Base-by-base conservation (phyloP, 1,284 basidiomycete genomes). In the Pseudozyma sp. region DNA sequence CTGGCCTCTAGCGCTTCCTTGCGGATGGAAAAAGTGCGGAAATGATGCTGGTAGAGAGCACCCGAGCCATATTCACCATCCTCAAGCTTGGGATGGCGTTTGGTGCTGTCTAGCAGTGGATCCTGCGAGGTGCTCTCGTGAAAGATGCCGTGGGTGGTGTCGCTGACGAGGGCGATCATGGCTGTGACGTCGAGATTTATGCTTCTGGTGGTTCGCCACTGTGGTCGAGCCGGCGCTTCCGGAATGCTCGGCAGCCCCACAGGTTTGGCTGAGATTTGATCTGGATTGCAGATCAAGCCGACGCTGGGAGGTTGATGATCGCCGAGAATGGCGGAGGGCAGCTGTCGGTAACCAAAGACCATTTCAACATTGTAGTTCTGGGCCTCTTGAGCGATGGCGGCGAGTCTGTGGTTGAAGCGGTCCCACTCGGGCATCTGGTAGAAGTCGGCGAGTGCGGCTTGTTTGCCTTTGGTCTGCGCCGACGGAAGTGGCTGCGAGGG, bases 131-230 rank as follows among this genome's bases (percentile, higher is more conserved):
- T 24, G 14, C 13, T 16, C 13, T 65, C 57, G 34, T 35, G 40
- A 17, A 71, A 71, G 40, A 42, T 11, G 40, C 59, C 55, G 59
- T 80, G 78, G 4, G 77, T 62, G 7, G 76, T 80, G 39, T 81
- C 78, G 56, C 75, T 78, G 40, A 68, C 69, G 3, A 82, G 66
- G 0, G 80, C 81, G 17, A 82, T 68, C 37, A 81, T 66, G 11
- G 73, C 76, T 7, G 80, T 81, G 30, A 80, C 69, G 44, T 82
- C 81, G 35, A 81, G 60, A 44, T 82, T 81, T 46, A 82, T 57
- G 34, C 57, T 54, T 5, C 24, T 52, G 10, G 63, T 76, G 4
- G 64, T 52, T n/a, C 51, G 54, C 71, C 60, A 64, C 9, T 50
- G 29, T 11, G 62, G 70, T 30, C 30, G 44, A 1, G 35, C 31